A percentile compares a stretch with the other conserved stretches of the same genome.
phyloP scores from a whole-genome alignment of 1,139 yeast species.

The Lodderomyces beijingensis region DNA sequence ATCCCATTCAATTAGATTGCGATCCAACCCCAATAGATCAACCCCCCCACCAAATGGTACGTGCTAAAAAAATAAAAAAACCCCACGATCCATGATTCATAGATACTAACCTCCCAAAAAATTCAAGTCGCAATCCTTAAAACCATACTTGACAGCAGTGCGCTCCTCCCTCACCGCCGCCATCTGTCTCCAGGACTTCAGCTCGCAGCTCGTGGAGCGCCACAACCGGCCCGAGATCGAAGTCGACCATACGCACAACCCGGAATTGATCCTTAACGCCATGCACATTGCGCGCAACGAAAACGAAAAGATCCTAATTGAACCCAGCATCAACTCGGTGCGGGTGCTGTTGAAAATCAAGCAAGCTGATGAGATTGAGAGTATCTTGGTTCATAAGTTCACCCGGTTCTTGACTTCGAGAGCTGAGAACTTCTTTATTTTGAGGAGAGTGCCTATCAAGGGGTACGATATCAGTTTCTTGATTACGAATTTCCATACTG shows the following conservation, averaged over 20 bases:
- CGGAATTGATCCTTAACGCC: conserved; percentile 84
- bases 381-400: conserved; percentile 87
- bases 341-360: conserved; percentile 89
- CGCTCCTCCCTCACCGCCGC: conserved; percentile 94
- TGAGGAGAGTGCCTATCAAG: conserved; percentile 85
- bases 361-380: conserved; percentile 97
- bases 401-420: conserved; percentile 90
- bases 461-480: conserved; percentile 93
- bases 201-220: conserved; percentile 93
- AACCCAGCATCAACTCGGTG: conserved; percentile 87
- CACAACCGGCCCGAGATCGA: conserved; percentile 97
- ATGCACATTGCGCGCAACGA: conserved; percentile 91
- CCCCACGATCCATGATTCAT: not conserved
- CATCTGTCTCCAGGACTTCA: conserved; percentile 88
- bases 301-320: conserved; percentile 87
- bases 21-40: too few relatives aligned
- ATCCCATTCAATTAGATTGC: too few relatives aligned
- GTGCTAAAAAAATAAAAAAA: too few relatives aligned
- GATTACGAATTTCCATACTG: conserved; percentile 92
- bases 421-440: conserved; percentile 89
- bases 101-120: conserved; percentile 4
- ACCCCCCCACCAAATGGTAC: too few relatives aligned
- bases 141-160: conserved; percentile 92
- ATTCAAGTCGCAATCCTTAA: conserved; percentile 78
- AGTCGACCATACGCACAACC: conserved; percentile 56